Base-by-base conservation (phyloP, 2,329 filamentous ascomycete species). In the Arthroderma sp. region DNA sequence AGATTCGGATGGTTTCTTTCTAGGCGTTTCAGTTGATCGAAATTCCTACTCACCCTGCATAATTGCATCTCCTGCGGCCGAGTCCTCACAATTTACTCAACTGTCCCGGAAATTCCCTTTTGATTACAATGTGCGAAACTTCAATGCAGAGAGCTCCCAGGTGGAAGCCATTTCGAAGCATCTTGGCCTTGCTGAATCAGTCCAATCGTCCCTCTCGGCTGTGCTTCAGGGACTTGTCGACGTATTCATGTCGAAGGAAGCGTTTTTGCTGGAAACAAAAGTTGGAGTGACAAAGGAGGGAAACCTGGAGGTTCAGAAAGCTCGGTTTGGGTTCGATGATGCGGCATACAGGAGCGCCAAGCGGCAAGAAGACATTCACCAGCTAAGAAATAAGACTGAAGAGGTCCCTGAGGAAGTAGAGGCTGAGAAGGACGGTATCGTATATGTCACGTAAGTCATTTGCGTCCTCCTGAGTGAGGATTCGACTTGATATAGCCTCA, bases 381-480 rank as follows among this genome's bases (percentile, higher is more conserved):
- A 62, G 5, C 63, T 81, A 8, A 70, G 79, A 27, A 70, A 77
- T 48, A 62, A 63, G 28, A 58, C 67, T 3, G 56, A 64, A 4
- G 71, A 79, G 54, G 71, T 77, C 6, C 61, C 69, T 0, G 69
- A 71, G 40, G 80, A 82, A 54, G 63, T 76, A 3, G 74, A 78
- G 52, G 81, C 77, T 2, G 80, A 82, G 57, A 71, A 74, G 47
- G 69, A 80, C 47, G 85, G 85, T 3, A 86, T 94, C 53, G 83
- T 91, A 0, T 93, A 88, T 60, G 74, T 93, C 51, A 80, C 76
- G 54, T 71, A 75, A 2, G 59, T 34, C 32, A 28, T 8, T 3
- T 15, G 39, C 7, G 11, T 8, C 28, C 30, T 33, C 6, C 32
- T 2, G 6, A 39, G 30, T 42, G 38, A 46, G 5, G 6, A 7